Percentiles rank a stretch among this genome's conserved stretches.
phyloP scores from a whole-genome alignment of 1,284 basidiomycete genomes.

The Rhodotorula sp. region DNA sequence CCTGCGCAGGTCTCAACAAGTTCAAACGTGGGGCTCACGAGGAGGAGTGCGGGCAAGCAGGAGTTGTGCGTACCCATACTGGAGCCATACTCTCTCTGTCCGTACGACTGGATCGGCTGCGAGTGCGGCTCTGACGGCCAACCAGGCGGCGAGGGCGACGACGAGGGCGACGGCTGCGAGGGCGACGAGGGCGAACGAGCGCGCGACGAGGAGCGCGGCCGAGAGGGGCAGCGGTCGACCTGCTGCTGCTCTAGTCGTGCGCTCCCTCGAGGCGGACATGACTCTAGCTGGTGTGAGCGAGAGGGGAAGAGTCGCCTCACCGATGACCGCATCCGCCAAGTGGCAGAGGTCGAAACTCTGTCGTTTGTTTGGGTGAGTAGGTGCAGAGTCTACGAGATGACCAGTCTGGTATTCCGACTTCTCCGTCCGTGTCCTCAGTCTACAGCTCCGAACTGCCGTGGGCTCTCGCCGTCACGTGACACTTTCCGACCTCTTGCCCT shows the following conservation, averaged over 20 bases:
- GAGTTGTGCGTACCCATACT: slow-evolving; percentile 10
- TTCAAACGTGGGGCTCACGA: neutral
- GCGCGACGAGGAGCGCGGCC: neutral
- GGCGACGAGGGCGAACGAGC: neutral
- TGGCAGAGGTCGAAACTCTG: no score
- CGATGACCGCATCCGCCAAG: no score
- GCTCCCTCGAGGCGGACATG: neutral
- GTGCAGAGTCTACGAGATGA: no score
- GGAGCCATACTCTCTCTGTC: slow-evolving; percentile 16
- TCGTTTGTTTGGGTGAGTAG: no score
- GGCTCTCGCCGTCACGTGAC: no score
- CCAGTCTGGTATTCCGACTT: no score
- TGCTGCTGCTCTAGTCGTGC: neutral
- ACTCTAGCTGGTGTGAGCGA: no score
- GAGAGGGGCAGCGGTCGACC: neutral
- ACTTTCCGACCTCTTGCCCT: no score
- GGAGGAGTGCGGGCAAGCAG: neutral
- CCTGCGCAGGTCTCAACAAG: neutral
- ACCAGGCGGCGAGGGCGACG: slow-evolving; percentile 6
- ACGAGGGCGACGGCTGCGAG: neutral
- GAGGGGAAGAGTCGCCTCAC: no score
- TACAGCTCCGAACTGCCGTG: no score
- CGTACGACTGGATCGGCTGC: neutral
- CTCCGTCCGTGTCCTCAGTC: no score
- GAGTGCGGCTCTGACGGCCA: neutral